These are phyloP conservation scores for Agroathelia rolfsii DNA, from an alignment of 1,284 basidiomycete species.

Conservation along the genomic window DNA sequence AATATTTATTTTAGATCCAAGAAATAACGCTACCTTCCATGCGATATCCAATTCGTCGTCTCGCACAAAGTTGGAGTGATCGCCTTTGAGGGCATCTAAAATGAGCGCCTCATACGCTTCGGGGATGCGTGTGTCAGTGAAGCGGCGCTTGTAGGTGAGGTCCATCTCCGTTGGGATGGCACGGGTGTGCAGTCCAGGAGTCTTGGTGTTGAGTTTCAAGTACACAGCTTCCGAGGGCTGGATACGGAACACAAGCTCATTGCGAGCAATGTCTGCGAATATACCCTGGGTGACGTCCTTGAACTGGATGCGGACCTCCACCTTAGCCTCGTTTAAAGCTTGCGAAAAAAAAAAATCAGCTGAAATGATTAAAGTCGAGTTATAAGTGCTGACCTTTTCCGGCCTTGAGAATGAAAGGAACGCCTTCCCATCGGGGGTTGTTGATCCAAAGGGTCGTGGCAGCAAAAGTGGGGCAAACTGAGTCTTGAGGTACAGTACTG, in stretches of 20 bases:
- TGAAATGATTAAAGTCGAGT: slow-evolving; percentile 5
- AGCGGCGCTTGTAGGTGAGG: slow-evolving; percentile 91
- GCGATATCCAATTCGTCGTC: slow-evolving; percentile 92
- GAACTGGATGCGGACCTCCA: slow-evolving; percentile 93
- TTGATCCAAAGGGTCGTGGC: slow-evolving; percentile 84
- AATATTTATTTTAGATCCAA: not conserved
- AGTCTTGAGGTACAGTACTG: slow-evolving; percentile 85
- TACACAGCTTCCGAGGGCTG: slow-evolving; percentile 93
- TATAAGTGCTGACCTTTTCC: slow-evolving; percentile 75
- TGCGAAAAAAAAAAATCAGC: slow-evolving; percentile 4
- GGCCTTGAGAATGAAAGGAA: slow-evolving; percentile 94
- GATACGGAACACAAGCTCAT: slow-evolving; percentile 92
- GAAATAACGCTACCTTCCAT: slow-evolving; percentile 65
- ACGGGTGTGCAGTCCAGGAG: slow-evolving; percentile 81
- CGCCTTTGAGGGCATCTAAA: slow-evolving; percentile 80
- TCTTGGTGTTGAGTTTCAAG: slow-evolving; percentile 91
- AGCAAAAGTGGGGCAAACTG: slow-evolving; percentile 88
- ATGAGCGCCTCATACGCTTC: slow-evolving; percentile 93
- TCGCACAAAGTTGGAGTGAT: slow-evolving; percentile 89
- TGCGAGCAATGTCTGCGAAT: slow-evolving; percentile 89
- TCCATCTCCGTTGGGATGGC: slow-evolving; percentile 94
- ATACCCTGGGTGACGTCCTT: slow-evolving; percentile 94
- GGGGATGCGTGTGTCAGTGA: slow-evolving; percentile 80
- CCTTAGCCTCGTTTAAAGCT: slow-evolving; percentile 95
- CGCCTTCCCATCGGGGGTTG: slow-evolving; percentile 94